These are phyloP conservation scores for Phytophthora foliorum DNA, from an alignment of 352 stramenopile species.

Conservation along the genomic window DNA sequence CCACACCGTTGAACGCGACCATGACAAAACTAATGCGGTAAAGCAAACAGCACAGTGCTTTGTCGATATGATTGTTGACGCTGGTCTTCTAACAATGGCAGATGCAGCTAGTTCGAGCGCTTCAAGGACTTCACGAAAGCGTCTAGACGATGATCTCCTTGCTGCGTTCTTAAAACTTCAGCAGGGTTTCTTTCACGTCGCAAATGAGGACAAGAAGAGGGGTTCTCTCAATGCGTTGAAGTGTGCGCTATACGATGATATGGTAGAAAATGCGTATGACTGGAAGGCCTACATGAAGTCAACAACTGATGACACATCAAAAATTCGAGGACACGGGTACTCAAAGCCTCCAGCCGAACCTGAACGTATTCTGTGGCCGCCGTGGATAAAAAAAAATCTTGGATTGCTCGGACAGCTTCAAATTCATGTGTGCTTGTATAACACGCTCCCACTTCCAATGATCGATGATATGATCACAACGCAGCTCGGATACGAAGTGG, in stretches of 20 bases:
- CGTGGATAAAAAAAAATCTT: slow-evolving; percentile 38
- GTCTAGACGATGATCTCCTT: slow-evolving; percentile 28
- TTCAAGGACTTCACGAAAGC: background rate
- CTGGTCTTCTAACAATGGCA: slow-evolving; percentile 3
- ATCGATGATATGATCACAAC: slow-evolving; percentile 39
- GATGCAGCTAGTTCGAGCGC: background rate
- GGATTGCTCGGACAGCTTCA: slow-evolving; percentile 40
- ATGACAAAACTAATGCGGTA: background rate
- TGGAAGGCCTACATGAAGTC: slow-evolving; percentile 45
- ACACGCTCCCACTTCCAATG: slow-evolving; percentile 21
- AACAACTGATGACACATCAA: background rate
- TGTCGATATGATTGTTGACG: slow-evolving; percentile 14
- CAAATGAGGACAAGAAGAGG: background rate
- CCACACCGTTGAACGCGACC: slow-evolving; percentile 1
- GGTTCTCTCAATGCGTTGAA: background rate
- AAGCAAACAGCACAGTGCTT: slow-evolving; percentile 29
- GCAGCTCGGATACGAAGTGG: slow-evolving; percentile 33
- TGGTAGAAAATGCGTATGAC: slow-evolving; percentile 29
- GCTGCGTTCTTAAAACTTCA: slow-evolving; percentile 34
- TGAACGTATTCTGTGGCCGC: slow-evolving; percentile 22
- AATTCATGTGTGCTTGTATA: slow-evolving; percentile 46
- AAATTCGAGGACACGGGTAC: background rate
- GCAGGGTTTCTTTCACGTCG: slow-evolving; percentile 14
- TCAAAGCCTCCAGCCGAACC: background rate
- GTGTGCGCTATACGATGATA: slow-evolving; percentile 35